Percentiles rank a stretch among this genome's conserved stretches.
Evolutionary conservation across 2,329 filamentous ascomycete genomes (phyloP).

Genomic region (Fonsecaea pedrosoi): DNA sequence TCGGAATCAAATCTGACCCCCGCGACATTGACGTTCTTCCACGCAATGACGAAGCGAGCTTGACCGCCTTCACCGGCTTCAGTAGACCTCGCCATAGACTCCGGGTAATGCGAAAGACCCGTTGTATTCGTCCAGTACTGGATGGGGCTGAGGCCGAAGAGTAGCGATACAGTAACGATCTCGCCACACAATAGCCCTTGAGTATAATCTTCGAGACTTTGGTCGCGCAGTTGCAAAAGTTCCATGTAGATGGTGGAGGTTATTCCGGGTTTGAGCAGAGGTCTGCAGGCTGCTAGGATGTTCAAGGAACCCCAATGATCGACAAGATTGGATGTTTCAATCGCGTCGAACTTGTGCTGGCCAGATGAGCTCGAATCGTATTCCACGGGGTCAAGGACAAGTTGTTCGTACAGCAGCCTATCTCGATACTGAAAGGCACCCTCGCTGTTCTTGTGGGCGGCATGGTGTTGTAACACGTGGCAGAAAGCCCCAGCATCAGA

Average conservation of each 20-base stretch:
- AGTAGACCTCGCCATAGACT: background rate
- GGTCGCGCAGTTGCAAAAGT: background rate
- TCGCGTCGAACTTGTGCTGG: background rate
- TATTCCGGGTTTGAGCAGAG: background rate
- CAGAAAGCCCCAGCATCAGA: background rate
- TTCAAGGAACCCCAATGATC: background rate
- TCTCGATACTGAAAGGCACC: background rate
- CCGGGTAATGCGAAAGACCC: background rate
- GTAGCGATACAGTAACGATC: background rate
- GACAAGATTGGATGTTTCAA: background rate
- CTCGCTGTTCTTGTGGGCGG: background rate
- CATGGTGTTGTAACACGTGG: background rate
- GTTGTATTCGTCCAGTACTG: background rate
- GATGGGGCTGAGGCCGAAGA: background rate
- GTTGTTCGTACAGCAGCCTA: background rate
- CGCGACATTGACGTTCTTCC: background rate
- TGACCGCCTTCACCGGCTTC: background rate
- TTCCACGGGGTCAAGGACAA: background rate
- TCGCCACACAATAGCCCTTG: background rate
- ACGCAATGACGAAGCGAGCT: background rate
- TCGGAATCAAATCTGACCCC: background rate
- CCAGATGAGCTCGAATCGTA: background rate
- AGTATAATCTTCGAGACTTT: background rate
- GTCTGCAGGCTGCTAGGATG: background rate
- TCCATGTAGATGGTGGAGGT: conserved; percentile 1